Conservation (phyloP, 2,329 filamentous ascomycete genomes). For the Scolecobasidium constrictum region DNA sequence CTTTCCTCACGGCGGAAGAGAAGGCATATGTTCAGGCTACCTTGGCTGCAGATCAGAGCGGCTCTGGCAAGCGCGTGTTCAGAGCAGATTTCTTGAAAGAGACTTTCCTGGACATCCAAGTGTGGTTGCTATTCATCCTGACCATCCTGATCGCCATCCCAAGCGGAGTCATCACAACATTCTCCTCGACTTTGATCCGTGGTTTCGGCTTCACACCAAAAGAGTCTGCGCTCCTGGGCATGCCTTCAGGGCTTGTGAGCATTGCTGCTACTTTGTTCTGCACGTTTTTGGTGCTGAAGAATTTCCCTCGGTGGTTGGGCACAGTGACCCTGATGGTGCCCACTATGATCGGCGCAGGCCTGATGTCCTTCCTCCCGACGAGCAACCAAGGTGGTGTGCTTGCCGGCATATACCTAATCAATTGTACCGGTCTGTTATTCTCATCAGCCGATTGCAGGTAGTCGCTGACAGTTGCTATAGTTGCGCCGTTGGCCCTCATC, state of each 20-base stretch:
- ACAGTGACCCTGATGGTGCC: conserved; percentile 4
- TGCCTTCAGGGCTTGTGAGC: conserved; percentile 41
- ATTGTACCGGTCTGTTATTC: neutral
- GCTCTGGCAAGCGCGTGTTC: conserved; percentile 4
- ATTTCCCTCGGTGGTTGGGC: conserved; percentile 10
- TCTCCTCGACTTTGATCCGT: conserved; percentile 21
- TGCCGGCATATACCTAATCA: conserved; percentile 10
- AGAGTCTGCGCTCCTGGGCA: conserved; percentile 28
- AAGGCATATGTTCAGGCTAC: conserved; percentile 12
- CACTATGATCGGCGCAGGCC: conserved; percentile 9
- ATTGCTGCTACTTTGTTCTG: conserved; percentile 2
- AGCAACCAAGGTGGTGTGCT: conserved; percentile 7
- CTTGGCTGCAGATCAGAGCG: conserved; percentile 8
- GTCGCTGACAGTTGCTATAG: neutral
- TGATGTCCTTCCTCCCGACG: conserved; percentile 8
- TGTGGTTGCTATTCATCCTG: conserved; percentile 21
- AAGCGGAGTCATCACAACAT: conserved; percentile 20
- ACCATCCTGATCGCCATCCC: conserved; percentile 18
- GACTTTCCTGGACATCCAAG: conserved; percentile 28
- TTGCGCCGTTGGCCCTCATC: conserved; percentile 10
- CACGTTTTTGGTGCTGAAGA: conserved; percentile 7
- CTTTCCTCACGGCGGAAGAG: conserved; percentile 17
- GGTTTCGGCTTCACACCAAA: conserved; percentile 20
- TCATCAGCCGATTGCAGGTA: too few relatives aligned
- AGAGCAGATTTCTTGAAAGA: conserved; percentile 16